Conservation (phyloP, 805 yeast genomes). For the Zygosaccharomyces gambellarensis region DNA sequence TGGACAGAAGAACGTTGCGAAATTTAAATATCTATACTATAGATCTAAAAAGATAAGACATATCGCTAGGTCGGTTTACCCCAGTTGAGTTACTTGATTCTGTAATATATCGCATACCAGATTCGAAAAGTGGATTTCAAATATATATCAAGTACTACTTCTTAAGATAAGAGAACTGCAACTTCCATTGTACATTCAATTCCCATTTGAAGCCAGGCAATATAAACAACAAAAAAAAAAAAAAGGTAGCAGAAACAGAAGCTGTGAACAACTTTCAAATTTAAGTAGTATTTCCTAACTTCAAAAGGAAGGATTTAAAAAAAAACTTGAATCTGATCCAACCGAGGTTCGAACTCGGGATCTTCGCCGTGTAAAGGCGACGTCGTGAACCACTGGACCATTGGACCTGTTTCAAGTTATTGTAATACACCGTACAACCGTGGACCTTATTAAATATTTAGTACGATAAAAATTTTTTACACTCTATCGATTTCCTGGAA, state of each 20-base stretch:
- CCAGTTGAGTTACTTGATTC: too few relatives aligned
- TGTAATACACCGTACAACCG: not conserved
- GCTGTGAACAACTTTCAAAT: not conserved
- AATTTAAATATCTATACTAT: too few relatives aligned
- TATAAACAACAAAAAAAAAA: too few relatives aligned
- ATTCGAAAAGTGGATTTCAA: too few relatives aligned
- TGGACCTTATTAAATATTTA: not conserved
- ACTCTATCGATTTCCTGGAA: not conserved
- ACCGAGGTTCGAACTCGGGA: constrained; percentile 40
- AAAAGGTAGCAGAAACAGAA: not conserved
- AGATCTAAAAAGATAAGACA: too few relatives aligned
- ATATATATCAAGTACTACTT: too few relatives aligned
- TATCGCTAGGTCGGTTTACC: too few relatives aligned
- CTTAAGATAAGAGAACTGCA: too few relatives aligned
- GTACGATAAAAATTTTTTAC: constrained; percentile 9
- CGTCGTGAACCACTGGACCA: constrained; percentile 41
- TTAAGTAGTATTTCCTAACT: not conserved
- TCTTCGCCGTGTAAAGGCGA: constrained; percentile 41
- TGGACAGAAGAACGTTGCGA: too few relatives aligned
- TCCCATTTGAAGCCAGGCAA: too few relatives aligned
- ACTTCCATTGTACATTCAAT: too few relatives aligned
- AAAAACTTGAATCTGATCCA: constrained; percentile 28
- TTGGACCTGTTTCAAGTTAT: constrained; percentile 29
- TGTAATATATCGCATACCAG: too few relatives aligned
- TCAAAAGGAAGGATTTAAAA: not conserved